Evolutionary conservation across 768 basidiomycete genomes (phyloP), one percentile per base, ranked within the genome.

Genomic region (Baorangia bicolor): DNA sequence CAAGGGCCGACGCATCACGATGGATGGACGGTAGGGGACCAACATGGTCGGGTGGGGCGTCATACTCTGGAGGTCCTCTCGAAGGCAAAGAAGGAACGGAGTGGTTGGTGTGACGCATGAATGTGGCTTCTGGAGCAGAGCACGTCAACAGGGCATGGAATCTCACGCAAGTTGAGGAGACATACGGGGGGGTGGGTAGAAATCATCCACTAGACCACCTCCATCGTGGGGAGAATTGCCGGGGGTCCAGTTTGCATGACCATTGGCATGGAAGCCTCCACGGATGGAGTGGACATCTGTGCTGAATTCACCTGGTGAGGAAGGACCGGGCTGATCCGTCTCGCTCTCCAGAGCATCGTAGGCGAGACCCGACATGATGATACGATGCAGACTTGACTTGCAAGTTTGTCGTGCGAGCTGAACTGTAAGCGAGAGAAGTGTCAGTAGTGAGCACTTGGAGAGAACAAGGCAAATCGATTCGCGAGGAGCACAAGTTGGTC

Each of bases 31-130:
- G 74, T n/a, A 71, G 60, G 41, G 70, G 66, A 37, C 64, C 65
- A 30, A 61, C 62, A 30, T 51, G 27, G 37, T 65, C 65, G n/a
- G 56, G 53, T 21, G 57, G 62, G 41, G 67, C 56, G 34, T 72
- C 72, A 25, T 73, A 64, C 64, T 68, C 56, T 57, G 75, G 60
- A 44, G 71, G 64, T 54, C 66, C 66, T 48, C 77, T 72, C 34
- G 76, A 73, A 35, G 77, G 70, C 28, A 81, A 65, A 28, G 77
- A 74, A 35, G 81, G 79, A 12, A 75, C 77, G 4, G 81, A 84
- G 51, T 69, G 73, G 58, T 83, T 81, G 38, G 72, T 64, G 57
- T 80, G 77, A 46, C 76, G 74, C 73, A 75, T 77, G 55, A 79
- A 57, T 18, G 57, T 30, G n/a, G 61, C 49, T 41, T 64, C 65